Percentiles rank a stretch among this genome's conserved stretches.
These are phyloP conservation scores for Striga hermonthica DNA, from an alignment of 305 asterid genomes.

Conservation along the genomic window DNA sequence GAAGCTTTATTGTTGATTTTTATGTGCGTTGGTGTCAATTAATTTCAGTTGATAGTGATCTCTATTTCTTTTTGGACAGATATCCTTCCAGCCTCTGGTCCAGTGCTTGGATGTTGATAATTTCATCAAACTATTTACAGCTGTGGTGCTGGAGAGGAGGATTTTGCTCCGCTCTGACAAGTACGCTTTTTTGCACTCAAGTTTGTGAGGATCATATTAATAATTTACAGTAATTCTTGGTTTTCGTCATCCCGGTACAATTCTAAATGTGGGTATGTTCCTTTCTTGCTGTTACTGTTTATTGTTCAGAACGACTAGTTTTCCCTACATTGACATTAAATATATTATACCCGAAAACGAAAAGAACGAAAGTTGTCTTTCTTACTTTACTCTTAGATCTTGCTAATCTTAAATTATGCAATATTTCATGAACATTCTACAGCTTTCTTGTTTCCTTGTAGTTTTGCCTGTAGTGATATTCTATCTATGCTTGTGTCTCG, in stretches of 20 bases:
- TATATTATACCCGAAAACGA: too few species aligned
- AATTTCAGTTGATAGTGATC: conserved; percentile 28
- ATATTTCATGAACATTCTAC: too few species aligned
- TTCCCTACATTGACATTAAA: too few species aligned
- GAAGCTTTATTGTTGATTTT: neutral
- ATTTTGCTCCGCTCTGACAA: conserved; percentile 89
- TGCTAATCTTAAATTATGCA: too few species aligned
- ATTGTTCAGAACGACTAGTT: too few species aligned
- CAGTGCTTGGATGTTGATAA: conserved; percentile 99
- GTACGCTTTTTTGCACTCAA: conserved; percentile 41
- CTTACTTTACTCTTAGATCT: too few species aligned
- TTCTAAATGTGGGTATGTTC: neutral
- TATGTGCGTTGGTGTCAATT: conserved; percentile 22
- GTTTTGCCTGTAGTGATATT: too few species aligned
- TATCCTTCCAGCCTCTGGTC: conserved; percentile 95
- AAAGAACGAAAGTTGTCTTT: too few species aligned
- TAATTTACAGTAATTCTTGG: neutral
- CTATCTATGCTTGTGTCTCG: too few species aligned
- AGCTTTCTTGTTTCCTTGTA: too few species aligned
- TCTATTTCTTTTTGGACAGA: conserved; percentile 45
- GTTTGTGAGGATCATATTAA: conserved; percentile 6
- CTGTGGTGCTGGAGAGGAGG: conserved; percentile 95
- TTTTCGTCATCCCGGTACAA: conserved; percentile 7
- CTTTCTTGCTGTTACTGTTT: too few species aligned
- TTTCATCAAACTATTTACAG: conserved; percentile 80